A percentile compares a stretch with the other conserved stretches of the same genome.
Conservation (phyloP, 139 green algal species). For the Volvox reticuliferus region DNA sequence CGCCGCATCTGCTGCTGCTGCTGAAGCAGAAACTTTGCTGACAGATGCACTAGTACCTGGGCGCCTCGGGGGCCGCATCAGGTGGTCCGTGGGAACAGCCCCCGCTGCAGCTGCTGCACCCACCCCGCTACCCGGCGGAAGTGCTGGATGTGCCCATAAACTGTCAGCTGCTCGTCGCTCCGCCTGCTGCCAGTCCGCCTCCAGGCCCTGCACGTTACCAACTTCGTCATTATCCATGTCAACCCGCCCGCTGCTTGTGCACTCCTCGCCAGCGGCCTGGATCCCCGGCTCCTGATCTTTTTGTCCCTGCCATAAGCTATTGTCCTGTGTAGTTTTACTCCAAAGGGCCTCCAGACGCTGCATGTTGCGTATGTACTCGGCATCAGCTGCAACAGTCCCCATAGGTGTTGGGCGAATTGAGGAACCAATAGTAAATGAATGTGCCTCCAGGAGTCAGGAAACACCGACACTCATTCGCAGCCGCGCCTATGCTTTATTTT, state of each 20-base stretch:
- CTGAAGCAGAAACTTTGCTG: neutral
- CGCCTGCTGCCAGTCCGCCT: neutral
- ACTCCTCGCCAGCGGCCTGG: neutral
- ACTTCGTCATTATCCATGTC: neutral
- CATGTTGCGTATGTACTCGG: conserved; percentile 1
- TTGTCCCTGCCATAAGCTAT: neutral
- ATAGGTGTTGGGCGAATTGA: too few species aligned
- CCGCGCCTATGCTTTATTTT: too few species aligned
- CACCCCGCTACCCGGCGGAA: neutral
- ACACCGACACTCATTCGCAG: too few species aligned
- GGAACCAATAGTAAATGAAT: too few species aligned
- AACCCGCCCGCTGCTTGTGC: neutral
- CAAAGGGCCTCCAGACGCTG: conserved; percentile 4
- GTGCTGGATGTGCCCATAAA: neutral
- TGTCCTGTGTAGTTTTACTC: neutral
- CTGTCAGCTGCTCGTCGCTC: neutral
- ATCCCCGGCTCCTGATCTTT: neutral
- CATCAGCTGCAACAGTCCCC: neutral
- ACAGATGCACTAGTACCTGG: neutral
- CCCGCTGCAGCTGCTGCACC: neutral
- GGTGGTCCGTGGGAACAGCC: neutral
- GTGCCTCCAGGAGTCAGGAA: too few species aligned
- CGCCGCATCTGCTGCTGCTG: neutral
- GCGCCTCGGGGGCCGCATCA: neutral
- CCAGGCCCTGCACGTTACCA: neutral